Percentiles rank a stretch among this genome's conserved stretches.
Evolutionary conservation across 1,284 basidiomycete genomes (phyloP).

Genomic region (Xerocomus cyaneibrunnescens): DNA sequence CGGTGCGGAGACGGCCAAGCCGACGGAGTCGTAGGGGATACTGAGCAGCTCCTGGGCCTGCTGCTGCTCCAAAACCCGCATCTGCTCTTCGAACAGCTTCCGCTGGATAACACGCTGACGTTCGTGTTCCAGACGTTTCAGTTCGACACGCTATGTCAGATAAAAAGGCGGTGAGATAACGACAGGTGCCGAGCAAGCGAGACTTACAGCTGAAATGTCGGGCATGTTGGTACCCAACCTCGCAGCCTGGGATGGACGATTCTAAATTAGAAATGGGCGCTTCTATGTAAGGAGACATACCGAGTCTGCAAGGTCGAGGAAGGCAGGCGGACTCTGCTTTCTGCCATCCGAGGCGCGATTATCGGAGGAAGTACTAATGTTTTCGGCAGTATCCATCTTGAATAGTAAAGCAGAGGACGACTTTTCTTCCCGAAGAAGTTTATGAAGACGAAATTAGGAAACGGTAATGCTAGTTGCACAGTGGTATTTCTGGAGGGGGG

Average conservation of each 20-base stretch:
- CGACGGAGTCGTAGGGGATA: constrained; percentile 61
- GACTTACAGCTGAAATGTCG: constrained; percentile 74
- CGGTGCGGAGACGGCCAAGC: constrained; percentile 74
- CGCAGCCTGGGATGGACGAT: constrained; percentile 53
- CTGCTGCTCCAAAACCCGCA: constrained; percentile 88
- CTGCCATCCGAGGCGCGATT: constrained; percentile 65
- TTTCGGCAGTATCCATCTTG: constrained; percentile 68
- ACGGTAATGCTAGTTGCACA: constrained; percentile 66
- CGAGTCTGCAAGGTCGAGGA: constrained; percentile 87
- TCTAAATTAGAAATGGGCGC: constrained; percentile 22
- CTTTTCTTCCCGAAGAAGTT: constrained; percentile 55
- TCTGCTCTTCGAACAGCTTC: constrained; percentile 91
- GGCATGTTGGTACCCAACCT: constrained; percentile 81
- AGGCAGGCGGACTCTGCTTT: constrained; percentile 84
- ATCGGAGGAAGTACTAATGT: constrained; percentile 70
- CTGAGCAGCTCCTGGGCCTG: constrained; percentile 82
- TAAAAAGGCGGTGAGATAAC: constrained; percentile 5
- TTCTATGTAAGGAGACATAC: constrained; percentile 47
- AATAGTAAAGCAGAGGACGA: constrained; percentile 44
- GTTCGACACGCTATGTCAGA: constrained; percentile 71
- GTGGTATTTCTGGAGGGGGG: constrained; percentile 51
- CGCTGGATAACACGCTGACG: constrained; percentile 82
- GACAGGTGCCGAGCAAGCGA: background rate
- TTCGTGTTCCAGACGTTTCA: constrained; percentile 90
- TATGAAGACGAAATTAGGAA: constrained; percentile 57